phyloP scores from a whole-genome alignment of 2,329 filamentous ascomycete species.

The Lachnellula suecica region DNA sequence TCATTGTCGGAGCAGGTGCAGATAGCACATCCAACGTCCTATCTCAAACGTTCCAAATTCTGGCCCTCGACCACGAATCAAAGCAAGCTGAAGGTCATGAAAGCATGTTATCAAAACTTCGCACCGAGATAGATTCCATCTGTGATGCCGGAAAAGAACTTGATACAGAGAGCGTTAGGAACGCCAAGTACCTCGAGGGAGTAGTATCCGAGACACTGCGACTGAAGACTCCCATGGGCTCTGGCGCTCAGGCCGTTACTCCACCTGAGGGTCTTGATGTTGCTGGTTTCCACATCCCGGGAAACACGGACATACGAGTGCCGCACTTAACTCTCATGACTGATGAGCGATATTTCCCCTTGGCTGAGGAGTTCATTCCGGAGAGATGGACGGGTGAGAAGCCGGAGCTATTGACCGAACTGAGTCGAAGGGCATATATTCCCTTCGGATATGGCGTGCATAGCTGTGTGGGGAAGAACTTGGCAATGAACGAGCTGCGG shows the following conservation, averaged over 20 bases:
- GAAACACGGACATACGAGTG: conserved; percentile 13
- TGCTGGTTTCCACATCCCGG: conserved; percentile 8
- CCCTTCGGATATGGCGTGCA: conserved; percentile 21
- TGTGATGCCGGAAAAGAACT: too few relatives aligned
- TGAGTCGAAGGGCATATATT: conserved; percentile 12
- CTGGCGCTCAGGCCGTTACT: conserved; percentile 13
- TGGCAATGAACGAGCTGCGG: conserved; percentile 19
- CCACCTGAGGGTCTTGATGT: conserved; percentile 11
- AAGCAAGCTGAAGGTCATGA: neutral
- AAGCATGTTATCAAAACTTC: neutral
- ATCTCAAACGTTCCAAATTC: conserved; percentile 1
- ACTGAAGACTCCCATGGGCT: too few relatives aligned
- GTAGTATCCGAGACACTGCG: too few relatives aligned
- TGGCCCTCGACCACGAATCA: conserved; percentile 1
- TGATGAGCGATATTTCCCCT: conserved; percentile 17
- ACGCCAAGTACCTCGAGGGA: too few relatives aligned
- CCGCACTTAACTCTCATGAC: conserved; percentile 14
- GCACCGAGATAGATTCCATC: too few relatives aligned
- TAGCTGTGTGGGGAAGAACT: conserved; percentile 17
- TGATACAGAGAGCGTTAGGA: too few relatives aligned
- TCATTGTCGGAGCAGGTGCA: conserved; percentile 15
- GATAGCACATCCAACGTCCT: conserved; percentile 12
- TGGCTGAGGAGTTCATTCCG: conserved; percentile 13
- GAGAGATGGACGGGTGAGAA: conserved; percentile 16
- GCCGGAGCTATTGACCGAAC: conserved; percentile 9